Conservation (phyloP, 1,284 basidiomycete genomes). For the Sporisorium reilianum region DNA sequence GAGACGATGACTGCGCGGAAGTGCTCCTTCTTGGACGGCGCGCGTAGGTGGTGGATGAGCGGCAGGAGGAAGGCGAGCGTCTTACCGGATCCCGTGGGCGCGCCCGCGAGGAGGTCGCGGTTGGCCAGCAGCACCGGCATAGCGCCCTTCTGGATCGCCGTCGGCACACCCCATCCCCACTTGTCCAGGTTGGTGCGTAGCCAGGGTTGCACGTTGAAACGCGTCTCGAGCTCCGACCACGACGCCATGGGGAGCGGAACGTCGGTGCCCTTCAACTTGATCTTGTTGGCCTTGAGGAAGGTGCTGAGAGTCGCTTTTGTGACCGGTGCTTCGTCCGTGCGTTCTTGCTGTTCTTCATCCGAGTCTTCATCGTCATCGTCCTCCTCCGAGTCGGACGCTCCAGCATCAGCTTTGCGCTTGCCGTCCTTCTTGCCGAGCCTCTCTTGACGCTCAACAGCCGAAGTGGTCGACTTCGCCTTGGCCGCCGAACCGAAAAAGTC, state of each 20-base stretch:
- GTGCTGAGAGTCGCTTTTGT: slow-evolving; percentile 57
- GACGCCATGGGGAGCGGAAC: slow-evolving; percentile 68
- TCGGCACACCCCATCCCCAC: slow-evolving; percentile 65
- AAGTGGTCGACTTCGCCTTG: slow-evolving; percentile 71
- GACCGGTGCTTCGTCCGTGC: slow-evolving; percentile 23
- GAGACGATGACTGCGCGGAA: slow-evolving; percentile 64
- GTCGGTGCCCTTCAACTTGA: slow-evolving; percentile 70
- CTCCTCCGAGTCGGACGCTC: slow-evolving; percentile 17
- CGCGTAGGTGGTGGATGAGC: slow-evolving; percentile 57
- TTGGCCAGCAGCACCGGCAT: slow-evolving; percentile 68
- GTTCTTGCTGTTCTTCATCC: slow-evolving; percentile 1
- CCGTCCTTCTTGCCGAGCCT: slow-evolving; percentile 19
- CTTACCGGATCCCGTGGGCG: slow-evolving; percentile 67
- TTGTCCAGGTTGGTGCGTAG: slow-evolving; percentile 50
- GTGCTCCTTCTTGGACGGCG: slow-evolving; percentile 44
- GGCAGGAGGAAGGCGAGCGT: slow-evolving; percentile 66
- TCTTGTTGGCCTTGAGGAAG: slow-evolving; percentile 61
- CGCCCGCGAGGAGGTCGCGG: slow-evolving; percentile 62
- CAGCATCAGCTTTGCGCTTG: slow-evolving; percentile 20
- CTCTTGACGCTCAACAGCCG: slow-evolving; percentile 32
- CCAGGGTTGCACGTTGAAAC: slow-evolving; percentile 54
- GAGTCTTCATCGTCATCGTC: slow-evolving; percentile 8
- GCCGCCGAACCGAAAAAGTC: slow-evolving; percentile 58
- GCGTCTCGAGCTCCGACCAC: slow-evolving; percentile 61
- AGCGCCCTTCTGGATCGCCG: slow-evolving; percentile 69